Base-by-base conservation (phyloP, 306 rosid genomes). In the Clitoria ternatea region DNA sequence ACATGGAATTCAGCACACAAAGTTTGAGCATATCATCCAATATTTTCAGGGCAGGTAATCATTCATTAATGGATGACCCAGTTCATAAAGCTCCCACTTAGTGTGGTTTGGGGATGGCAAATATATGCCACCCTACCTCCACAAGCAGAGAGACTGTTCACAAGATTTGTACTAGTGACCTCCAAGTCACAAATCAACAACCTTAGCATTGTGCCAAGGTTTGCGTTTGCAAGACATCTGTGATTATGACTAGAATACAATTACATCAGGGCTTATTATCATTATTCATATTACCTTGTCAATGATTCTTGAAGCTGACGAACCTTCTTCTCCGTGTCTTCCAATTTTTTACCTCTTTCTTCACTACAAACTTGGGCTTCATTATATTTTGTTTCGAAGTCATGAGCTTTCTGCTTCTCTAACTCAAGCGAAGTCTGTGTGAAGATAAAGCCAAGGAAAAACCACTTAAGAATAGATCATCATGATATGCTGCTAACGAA, bases 231-330 rank as follows among this genome's bases (percentile, higher is more conserved):
- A 7, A 57, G 42, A n/a, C 42, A 30, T 15, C n/a, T 29, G 7
- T 42, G 64, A 57, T 45, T 61, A 57, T 52, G 54, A 64, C 3
- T 19, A 11, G 65, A 65, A 65, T 57, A 60, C 5, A 23, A 30
- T 40, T 22, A 71, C 35, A 74, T 48, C 68, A 71, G 53, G 48
- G 42, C 67, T 42, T 33, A 33, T 30, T 63, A 20, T 66, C 70
- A 39, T 44, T 24, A 57, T 24, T 50, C 57, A 64, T 57, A 63
- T 69, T 73, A 91, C 97, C 92, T 80, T 52, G 86, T 82, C 82
- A 87, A 71, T 66, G 90, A 83, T 82, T 91, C 96, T 69, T 88
- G 92, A 62, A 91, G 89, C 48, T 83, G 96, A 50, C 78, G 83
- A 72, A 49, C 81, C 76, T 87, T 91, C 81, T 78, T 88, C 81